phyloP scores from a whole-genome alignment of 495 filamentous ascomycete species.

The Xylaria venustula region DNA sequence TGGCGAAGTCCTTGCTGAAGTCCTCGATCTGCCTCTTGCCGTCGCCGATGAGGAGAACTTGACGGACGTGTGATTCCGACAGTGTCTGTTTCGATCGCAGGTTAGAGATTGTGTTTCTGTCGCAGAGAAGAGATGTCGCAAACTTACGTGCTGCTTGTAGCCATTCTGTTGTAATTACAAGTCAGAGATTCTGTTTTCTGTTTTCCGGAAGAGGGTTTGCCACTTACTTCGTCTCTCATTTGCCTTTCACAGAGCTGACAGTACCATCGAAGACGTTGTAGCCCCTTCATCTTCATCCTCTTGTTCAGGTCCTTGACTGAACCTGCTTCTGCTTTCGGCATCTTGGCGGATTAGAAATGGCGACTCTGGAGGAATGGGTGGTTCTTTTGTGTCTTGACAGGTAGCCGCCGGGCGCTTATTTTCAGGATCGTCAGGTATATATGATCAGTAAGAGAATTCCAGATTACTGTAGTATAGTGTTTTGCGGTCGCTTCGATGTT shows the following conservation, averaged over 20 bases:
- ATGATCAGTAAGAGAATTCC: too few species aligned
- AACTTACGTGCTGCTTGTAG: constrained; percentile 67
- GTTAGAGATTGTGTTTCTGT: neutral
- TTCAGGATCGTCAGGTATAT: too few species aligned
- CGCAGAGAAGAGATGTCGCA: too few species aligned
- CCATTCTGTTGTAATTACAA: constrained; percentile 47
- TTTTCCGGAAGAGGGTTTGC: neutral
- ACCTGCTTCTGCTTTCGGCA: constrained; percentile 91
- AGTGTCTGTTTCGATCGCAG: neutral
- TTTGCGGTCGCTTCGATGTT: too few species aligned
- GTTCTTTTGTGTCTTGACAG: too few species aligned
- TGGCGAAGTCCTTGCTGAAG: constrained; percentile 73
- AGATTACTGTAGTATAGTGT: too few species aligned
- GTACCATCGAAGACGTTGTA: constrained; percentile 85
- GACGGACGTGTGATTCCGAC: constrained; percentile 72
- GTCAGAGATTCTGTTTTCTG: neutral
- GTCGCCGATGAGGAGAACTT: constrained; percentile 82
- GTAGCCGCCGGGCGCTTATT: too few species aligned
- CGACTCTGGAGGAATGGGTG: too few species aligned
- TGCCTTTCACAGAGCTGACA: constrained; percentile 67
- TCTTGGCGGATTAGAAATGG: constrained; percentile 45
- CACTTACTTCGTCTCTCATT: constrained; percentile 64
- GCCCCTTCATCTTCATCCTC: constrained; percentile 84
- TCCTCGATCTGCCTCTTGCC: constrained; percentile 77
- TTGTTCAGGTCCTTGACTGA: constrained; percentile 83